phyloP scores from a whole-genome alignment of 805 yeast species.

The Cyberlindnera xishuangbannaensis region DNA sequence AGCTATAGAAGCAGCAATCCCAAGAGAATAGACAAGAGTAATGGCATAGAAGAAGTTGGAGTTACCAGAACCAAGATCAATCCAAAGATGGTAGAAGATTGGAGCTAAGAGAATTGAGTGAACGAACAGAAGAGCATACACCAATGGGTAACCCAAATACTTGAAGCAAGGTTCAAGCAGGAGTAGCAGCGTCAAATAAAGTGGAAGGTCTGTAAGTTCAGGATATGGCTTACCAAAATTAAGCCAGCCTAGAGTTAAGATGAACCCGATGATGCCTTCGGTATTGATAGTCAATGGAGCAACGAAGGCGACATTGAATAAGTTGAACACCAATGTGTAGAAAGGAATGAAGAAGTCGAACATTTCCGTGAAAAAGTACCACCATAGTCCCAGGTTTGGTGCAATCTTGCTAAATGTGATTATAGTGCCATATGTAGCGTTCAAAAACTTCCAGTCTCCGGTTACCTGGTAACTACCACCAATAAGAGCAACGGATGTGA shows the following conservation, averaged over 20 bases:
- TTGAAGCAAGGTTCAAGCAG: slow-evolving; percentile 42
- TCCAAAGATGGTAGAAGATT: slow-evolving; percentile 91
- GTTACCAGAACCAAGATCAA: slow-evolving; percentile 89
- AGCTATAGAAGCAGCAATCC: slow-evolving; percentile 58
- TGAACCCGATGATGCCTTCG: slow-evolving; percentile 55
- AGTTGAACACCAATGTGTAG: slow-evolving; percentile 76
- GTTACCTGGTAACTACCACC: slow-evolving; percentile 35
- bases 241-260: slow-evolving; percentile 44
- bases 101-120: slow-evolving; percentile 71
- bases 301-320: slow-evolving; percentile 60
- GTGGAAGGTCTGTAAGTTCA: slow-evolving; percentile 68
- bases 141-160: slow-evolving; percentile 39
- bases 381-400: slow-evolving; percentile 96
- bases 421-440: slow-evolving; percentile 50
- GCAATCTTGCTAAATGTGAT: slow-evolving; percentile 62
- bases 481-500: slow-evolving; percentile 27
- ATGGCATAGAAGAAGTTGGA: slow-evolving; percentile 95
- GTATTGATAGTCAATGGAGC: slow-evolving; percentile 74
- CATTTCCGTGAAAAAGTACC: slow-evolving; percentile 97
- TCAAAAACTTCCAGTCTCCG: slow-evolving; percentile 41
- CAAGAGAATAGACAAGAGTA: slow-evolving; percentile 70
- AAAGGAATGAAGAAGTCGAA: slow-evolving; percentile 84
- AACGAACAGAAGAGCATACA: slow-evolving; percentile 47
- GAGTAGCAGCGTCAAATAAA: slow-evolving; percentile 43
- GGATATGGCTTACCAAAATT: slow-evolving; percentile 81